Base-by-base conservation (phyloP, 768 basidiomycete genomes). In the Trametes coccinea region DNA sequence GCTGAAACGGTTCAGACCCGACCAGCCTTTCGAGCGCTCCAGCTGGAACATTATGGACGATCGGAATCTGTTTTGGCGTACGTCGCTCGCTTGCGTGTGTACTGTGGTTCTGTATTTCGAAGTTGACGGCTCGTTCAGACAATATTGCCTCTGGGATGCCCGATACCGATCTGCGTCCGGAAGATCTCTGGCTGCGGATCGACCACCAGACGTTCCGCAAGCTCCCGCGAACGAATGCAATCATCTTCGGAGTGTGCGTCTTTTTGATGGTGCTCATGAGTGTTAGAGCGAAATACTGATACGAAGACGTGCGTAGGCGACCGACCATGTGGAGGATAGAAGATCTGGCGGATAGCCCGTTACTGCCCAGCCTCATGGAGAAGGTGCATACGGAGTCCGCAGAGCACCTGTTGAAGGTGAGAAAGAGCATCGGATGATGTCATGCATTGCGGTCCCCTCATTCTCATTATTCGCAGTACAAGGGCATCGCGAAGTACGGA, bases 131-230 rank as follows among this genome's bases (percentile, higher is more conserved):
- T 4, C 22, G 2, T 7, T 16, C 40, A 73, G 71, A 72, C 48
- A 71, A 69, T 46, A 70, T 71, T 45, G 64, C 66, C 1, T 56
- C 63, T 5, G 45, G 34, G 2, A 34, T 54, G 3, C 53, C 66
- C 6, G 50, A 59, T 10, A 65, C 63, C 10, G 60, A 64, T 31
- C 47, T 72, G 31, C 66, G 72, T 14, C 70, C 74, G 22, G 66
- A 72, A 53, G 74, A 75, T 50, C 63, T 72, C 27, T 71, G 67
- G 62, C 69, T 75, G 51, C 72, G 74, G 29, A 69, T 73, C 59
- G 74, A 75, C 61, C 71, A 73, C 60, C 74, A 76, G 62, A 75
- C 74, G 8, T 76, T 76, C 66, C 71, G 75, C 60, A 76, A 76
- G 66, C 71, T 76, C 0, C 75, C 74, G 4, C 63, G 65, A 14